Conservation (phyloP, 768 basidiomycete genomes). For the Coprinellus micaceus region DNA sequence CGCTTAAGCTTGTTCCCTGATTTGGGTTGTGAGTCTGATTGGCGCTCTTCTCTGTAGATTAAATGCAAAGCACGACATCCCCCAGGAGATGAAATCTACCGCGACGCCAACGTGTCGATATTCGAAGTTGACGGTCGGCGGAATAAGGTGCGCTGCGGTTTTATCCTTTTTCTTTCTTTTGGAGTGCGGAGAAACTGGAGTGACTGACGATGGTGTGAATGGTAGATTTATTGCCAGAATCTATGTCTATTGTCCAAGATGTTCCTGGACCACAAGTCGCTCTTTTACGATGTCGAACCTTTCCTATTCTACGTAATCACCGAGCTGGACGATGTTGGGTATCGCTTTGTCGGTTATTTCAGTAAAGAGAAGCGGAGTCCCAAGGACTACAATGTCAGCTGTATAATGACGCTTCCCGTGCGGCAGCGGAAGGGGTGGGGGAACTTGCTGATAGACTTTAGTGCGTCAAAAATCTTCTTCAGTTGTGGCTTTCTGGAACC, state of each 20-base stretch:
- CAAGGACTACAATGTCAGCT: slow-evolving; percentile 96
- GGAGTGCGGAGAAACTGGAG: too few species aligned
- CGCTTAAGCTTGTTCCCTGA: not conserved
- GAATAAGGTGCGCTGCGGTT: slow-evolving; percentile 66
- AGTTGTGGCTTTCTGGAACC: not conserved
- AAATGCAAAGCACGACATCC: slow-evolving; percentile 96
- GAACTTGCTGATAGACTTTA: slow-evolving; percentile 95
- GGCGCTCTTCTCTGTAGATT: slow-evolving; percentile 45
- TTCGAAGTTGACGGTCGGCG: slow-evolving; percentile 98
- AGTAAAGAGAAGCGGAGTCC: slow-evolving; percentile 97
- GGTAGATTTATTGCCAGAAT: slow-evolving; percentile 96
- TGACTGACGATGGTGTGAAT: too few species aligned
- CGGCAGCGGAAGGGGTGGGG: slow-evolving; percentile 96
- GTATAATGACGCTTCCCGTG: slow-evolving; percentile 98
- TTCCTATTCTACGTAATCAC: slow-evolving; percentile 99
- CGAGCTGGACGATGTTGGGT: slow-evolving; percentile 83
- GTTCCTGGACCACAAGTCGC: slow-evolving; percentile 98
- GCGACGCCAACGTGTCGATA: slow-evolving; percentile 82
- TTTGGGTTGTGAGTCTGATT: not conserved
- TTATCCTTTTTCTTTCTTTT: not conserved
- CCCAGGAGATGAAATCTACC: slow-evolving; percentile 97
- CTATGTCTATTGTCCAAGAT: slow-evolving; percentile 96
- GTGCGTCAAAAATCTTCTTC: slow-evolving; percentile 45
- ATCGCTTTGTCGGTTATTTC: slow-evolving; percentile 96
- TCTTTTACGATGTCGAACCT: slow-evolving; percentile 99